Conservation (phyloP, 2,329 filamentous ascomycete species). For the Neofusicoccum ribis region DNA sequence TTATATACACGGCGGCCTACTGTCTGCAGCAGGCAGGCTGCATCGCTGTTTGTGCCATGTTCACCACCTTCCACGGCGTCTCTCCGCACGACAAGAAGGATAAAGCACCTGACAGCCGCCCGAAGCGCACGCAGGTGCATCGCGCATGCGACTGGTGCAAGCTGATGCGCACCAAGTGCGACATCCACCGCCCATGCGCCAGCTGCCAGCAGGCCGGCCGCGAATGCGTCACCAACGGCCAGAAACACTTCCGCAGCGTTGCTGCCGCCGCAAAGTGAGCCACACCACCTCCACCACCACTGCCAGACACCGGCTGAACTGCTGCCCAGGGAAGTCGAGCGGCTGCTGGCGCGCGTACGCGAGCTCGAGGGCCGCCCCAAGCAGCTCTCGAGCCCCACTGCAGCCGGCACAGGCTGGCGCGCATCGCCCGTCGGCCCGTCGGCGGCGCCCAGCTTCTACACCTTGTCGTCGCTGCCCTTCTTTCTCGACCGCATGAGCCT, state of each 20-base stretch:
- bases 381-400: not conserved
- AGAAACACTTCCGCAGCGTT: slow-evolving; percentile 25
- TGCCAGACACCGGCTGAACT: slow-evolving; percentile 21
- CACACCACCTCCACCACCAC: slow-evolving; percentile 8
- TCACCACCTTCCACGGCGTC: slow-evolving; percentile 9
- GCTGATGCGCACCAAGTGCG: slow-evolving; percentile 46
- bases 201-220: slow-evolving; percentile 42
- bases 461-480: slow-evolving; percentile 41
- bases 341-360: slow-evolving; percentile 35
- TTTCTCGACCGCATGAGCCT: slow-evolving; percentile 47
- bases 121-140: slow-evolving; percentile 33
- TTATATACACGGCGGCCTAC: too few species aligned
- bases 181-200: slow-evolving; percentile 40
- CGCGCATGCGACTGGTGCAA: slow-evolving; percentile 45
- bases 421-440: not conserved
- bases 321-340: slow-evolving; percentile 37
- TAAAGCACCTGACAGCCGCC: not conserved
- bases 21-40: too few species aligned
- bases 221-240: slow-evolving; percentile 37
- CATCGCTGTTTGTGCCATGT: not conserved
- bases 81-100: not conserved
- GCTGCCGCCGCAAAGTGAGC: slow-evolving; percentile 30
- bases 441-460: not conserved
- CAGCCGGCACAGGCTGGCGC: not conserved
- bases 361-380: slow-evolving; percentile 29